Conservation (phyloP, 768 basidiomycete genomes). For the Psilocybe cubensis region DNA sequence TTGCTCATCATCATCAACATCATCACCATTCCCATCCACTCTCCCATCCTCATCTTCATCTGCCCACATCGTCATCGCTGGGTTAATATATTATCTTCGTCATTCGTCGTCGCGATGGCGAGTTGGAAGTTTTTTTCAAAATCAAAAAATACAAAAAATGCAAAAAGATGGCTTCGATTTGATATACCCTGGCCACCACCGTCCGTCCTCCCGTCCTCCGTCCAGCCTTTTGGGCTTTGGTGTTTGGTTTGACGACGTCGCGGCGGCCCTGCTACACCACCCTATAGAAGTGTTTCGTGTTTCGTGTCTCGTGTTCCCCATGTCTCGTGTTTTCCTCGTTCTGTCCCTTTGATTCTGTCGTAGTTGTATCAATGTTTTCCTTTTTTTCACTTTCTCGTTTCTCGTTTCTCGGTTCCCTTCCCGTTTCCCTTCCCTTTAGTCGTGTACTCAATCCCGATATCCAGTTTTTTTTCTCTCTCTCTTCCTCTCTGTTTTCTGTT, state of each 20-base stretch:
- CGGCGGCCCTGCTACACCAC: neutral
- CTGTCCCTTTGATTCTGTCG: neutral
- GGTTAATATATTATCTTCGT: too few species aligned
- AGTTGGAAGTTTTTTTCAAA: too few species aligned
- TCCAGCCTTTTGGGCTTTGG: neutral
- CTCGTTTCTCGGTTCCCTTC: conserved; percentile 1
- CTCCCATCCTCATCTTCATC: too few species aligned
- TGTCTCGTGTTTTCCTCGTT: neutral
- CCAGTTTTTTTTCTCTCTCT: conserved; percentile 11
- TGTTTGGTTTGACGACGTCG: neutral
- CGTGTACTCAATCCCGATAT: neutral
- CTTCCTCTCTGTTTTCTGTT: conserved; percentile 2
- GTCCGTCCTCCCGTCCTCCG: too few species aligned
- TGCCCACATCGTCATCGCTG: too few species aligned
- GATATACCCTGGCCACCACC: too few species aligned
- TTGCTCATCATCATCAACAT: neutral
- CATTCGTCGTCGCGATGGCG: too few species aligned
- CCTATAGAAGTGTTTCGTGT: neutral
- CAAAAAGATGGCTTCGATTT: too few species aligned
- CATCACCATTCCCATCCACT: neutral
- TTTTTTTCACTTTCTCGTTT: conserved; percentile 5
- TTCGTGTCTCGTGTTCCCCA: neutral
- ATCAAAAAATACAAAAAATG: too few species aligned
- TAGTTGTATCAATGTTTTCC: conserved; percentile 6
- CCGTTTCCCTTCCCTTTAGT: conserved; percentile 6